phyloP scores from a whole-genome alignment of 768 basidiomycete species.

The Leccinum disarticulatum region DNA sequence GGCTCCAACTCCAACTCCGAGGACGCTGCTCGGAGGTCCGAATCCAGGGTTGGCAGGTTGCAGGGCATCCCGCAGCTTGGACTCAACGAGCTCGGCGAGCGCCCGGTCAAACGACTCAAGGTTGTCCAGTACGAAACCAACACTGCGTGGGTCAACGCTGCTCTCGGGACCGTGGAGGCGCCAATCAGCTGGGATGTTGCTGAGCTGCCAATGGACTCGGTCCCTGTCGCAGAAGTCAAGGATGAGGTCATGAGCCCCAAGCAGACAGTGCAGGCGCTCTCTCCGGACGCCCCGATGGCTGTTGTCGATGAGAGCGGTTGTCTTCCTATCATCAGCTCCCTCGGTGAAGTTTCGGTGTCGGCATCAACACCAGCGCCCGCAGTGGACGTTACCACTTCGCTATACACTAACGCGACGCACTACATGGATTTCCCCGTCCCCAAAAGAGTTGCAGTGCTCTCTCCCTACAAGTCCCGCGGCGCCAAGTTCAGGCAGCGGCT shows the following conservation, averaged over 20 bases:
- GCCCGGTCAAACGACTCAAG: constrained; percentile 19
- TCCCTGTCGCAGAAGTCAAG: background rate
- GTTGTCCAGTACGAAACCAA: constrained; percentile 24
- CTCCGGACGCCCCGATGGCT: background rate
- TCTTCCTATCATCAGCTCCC: background rate
- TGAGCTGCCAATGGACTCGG: constrained; percentile 5
- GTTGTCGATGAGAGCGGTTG: background rate
- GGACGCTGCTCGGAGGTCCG: background rate
- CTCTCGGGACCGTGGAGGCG: constrained; percentile 25
- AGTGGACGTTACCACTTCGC: background rate
- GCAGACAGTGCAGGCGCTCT: background rate
- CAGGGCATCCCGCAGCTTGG: background rate
- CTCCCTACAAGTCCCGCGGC: constrained; percentile 20
- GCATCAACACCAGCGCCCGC: background rate
- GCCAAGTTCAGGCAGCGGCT: constrained; percentile 23
- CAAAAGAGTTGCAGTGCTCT: background rate
- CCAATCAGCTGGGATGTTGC: constrained; percentile 18
- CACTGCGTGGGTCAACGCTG: constrained; percentile 16
- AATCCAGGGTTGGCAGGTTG: background rate
- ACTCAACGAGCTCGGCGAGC: constrained; percentile 2
- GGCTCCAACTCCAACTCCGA: constrained; percentile 17
- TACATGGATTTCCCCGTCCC: background rate
- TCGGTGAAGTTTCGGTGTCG: background rate
- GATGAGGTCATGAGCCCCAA: background rate
- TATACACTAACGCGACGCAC: background rate